Percentiles rank a stretch among this genome's conserved stretches.
Evolutionary conservation across 371 early-diverging fungal genomes (phyloP).

Genomic region (Mortierella polycephala): DNA sequence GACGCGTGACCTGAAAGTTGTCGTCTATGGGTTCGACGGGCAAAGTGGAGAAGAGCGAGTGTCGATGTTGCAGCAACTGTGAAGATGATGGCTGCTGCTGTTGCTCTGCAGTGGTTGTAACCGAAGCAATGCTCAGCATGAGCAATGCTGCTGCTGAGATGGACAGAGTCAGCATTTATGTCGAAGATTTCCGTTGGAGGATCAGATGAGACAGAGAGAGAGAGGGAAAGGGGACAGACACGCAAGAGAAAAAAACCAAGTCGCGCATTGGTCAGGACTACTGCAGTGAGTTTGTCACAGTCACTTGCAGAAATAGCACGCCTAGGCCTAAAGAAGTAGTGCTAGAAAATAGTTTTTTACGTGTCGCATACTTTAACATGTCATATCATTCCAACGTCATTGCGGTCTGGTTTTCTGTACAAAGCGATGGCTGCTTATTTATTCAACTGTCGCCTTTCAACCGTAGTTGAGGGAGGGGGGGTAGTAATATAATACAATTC

Average conservation of each 20-base stretch:
- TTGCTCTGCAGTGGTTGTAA: background rate
- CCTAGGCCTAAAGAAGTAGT: no score
- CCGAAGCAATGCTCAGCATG: constrained; percentile 10
- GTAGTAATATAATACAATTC: no score
- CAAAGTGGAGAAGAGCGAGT: constrained; percentile 42
- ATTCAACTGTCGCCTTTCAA: no score
- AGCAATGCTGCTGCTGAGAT: constrained; percentile 29
- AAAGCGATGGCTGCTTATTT: no score
- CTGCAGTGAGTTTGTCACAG: no score
- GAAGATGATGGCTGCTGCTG: background rate
- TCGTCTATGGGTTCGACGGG: constrained; percentile 50
- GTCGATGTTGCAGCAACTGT: constrained; percentile 35
- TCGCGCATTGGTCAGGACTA: no score
- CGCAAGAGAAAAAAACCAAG: background rate
- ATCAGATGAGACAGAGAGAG: background rate
- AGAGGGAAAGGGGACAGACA: background rate
- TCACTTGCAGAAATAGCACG: no score
- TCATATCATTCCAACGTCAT: no score
- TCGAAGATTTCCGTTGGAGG: background rate
- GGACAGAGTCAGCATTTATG: constrained; percentile 26
- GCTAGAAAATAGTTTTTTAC: no score
- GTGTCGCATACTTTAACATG: no score
- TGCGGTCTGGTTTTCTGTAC: no score
- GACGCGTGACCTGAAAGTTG: constrained; percentile 33
- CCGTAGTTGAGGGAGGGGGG: no score